Evolutionary conservation across 2,329 filamentous ascomycete genomes (phyloP).

Genomic region (Curvularia sp.): DNA sequence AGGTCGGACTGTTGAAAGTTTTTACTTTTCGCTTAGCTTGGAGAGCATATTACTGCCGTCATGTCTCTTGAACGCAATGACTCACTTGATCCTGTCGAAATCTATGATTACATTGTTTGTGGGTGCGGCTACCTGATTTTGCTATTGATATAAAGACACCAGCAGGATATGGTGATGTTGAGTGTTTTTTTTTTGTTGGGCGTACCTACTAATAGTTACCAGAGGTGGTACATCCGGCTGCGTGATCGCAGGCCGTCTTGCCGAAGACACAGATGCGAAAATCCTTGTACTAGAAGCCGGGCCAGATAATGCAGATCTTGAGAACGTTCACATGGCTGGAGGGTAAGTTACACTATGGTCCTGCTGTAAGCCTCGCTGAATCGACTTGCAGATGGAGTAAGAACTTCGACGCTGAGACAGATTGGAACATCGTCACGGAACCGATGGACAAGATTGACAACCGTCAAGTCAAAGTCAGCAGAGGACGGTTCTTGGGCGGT

Average conservation of each 20-base stretch:
- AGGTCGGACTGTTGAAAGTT: background rate
- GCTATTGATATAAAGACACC: accelerated
- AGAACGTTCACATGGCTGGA: conserved; percentile 61
- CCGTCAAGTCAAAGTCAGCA: conserved; percentile 57
- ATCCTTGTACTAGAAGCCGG: conserved; percentile 60
- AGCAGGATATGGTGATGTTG: too few species aligned
- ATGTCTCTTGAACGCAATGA: conserved; percentile 33
- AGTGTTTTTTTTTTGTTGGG: background rate
- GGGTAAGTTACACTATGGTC: conserved; percentile 32
- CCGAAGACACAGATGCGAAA: conserved; percentile 53
- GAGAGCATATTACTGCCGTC: background rate
- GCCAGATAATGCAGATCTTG: conserved; percentile 54
- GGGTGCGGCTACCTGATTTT: conserved; percentile 20
- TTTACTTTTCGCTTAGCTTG: background rate
- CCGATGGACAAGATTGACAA: conserved; percentile 51
- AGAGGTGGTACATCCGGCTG: conserved; percentile 59
- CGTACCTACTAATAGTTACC: background rate
- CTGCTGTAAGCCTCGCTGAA: background rate
- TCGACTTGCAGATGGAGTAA: conserved; percentile 49
- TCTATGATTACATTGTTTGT: conserved; percentile 40
- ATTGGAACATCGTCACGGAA: conserved; percentile 60
- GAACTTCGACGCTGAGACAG: conserved; percentile 58
- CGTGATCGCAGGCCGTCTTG: conserved; percentile 58
- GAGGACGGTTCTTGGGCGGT: conserved; percentile 60
- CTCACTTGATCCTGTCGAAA: conserved; percentile 26